These are phyloP conservation scores for Rhizopus microsporus DNA, from an alignment of 371 early-diverging fungal species.

Conservation along the genomic window DNA sequence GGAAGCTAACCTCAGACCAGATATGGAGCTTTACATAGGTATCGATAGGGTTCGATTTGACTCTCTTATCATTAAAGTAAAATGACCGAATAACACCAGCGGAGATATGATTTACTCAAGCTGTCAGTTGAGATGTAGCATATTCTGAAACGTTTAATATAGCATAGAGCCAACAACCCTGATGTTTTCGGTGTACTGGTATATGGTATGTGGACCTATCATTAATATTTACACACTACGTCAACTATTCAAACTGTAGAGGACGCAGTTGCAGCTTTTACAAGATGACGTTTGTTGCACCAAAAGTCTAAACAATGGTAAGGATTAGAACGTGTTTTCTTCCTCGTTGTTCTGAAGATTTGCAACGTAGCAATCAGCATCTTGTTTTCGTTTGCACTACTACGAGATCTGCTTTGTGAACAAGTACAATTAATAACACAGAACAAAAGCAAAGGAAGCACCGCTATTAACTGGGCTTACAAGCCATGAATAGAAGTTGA, in stretches of 20 bases:
- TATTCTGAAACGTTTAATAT: conserved; percentile 6
- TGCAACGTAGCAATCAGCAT: conserved; percentile 8
- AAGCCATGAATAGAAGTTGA: neutral
- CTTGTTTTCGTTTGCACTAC: conserved; percentile 6
- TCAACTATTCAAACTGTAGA: neutral
- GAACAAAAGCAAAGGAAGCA: conserved; percentile 9
- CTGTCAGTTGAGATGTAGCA: conserved; percentile 11
- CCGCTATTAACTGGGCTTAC: conserved; percentile 8
- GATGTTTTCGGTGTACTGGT: conserved; percentile 16
- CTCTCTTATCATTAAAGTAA: conserved; percentile 6
- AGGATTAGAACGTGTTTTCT: conserved; percentile 9
- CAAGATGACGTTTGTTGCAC: conserved; percentile 9
- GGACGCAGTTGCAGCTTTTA: neutral
- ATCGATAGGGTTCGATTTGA: conserved; percentile 8
- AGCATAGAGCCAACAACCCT: conserved; percentile 10
- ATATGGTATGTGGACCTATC: conserved; percentile 8
- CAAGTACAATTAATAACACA: conserved; percentile 9
- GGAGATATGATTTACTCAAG: conserved; percentile 8
- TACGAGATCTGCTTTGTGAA: conserved; percentile 16
- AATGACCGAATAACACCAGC: conserved; percentile 13
- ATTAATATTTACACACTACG: conserved; percentile 2
- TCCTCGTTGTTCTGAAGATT: conserved; percentile 14
- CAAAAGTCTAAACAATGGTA: conserved; percentile 12
- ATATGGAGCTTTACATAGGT: conserved; percentile 6
- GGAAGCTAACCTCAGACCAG: conserved; percentile 6